phyloP scores from a whole-genome alignment of 2,329 filamentous ascomycete genomes.

The Diaporthe batatas region DNA sequence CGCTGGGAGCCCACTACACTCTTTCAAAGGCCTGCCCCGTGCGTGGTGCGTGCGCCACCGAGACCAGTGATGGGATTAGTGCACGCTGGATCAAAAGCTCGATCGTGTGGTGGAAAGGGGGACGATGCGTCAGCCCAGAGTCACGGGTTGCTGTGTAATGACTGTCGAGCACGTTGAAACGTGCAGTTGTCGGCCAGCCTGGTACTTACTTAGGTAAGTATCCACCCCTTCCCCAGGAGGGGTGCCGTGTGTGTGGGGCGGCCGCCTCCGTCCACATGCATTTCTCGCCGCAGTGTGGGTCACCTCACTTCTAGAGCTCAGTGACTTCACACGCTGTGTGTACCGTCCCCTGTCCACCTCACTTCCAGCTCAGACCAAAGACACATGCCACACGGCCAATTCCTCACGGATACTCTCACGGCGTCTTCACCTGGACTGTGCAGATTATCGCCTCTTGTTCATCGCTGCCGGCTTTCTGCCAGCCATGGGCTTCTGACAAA shows the following conservation, averaged over 20 bases:
- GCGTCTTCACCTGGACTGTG: not conserved
- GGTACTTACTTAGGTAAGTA: too few species aligned
- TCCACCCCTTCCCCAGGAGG: not conserved
- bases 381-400: too few species aligned
- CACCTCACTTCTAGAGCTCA: not conserved
- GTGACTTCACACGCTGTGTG: not conserved
- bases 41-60: not conserved
- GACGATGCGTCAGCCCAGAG: not conserved
- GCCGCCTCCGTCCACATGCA: not conserved
- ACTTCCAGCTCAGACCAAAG: too few species aligned
- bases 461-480: slow-evolving; percentile 18
- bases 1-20: not conserved
- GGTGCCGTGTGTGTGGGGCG: slow-evolving; percentile 8
- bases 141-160: not conserved
- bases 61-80: not conserved
- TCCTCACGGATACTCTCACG: not conserved
- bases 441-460: slow-evolving; percentile 2
- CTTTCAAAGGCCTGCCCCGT: not conserved
- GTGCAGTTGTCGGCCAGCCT: not conserved
- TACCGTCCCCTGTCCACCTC: not conserved
- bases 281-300: not conserved
- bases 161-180: not conserved
- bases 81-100: too few species aligned
- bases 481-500: slow-evolving; percentile 4
- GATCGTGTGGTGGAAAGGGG: too few species aligned